Evolutionary conservation across 768 basidiomycete genomes (phyloP).

Genomic region (Chalciporus sphaerocephalus): DNA sequence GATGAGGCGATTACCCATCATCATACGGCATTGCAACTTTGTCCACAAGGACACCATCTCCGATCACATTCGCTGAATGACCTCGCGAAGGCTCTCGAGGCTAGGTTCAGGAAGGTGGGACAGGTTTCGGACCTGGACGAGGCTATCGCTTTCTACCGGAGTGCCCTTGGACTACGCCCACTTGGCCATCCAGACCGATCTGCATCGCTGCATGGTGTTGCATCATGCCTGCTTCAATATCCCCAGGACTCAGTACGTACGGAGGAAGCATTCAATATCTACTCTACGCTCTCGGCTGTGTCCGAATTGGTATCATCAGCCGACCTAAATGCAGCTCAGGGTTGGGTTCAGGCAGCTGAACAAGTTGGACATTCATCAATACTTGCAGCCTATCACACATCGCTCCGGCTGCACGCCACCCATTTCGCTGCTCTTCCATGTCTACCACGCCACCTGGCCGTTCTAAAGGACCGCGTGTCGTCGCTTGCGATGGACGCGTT

Average conservation of each 20-base stretch:
- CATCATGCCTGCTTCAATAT: no score
- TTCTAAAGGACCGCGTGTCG: background rate
- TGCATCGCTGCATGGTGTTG: no score
- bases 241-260: no score
- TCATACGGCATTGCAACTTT: background rate
- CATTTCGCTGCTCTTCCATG: background rate
- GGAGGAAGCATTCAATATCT: background rate
- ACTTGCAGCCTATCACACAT: slow-evolving; percentile 2
- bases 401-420: slow-evolving; percentile 1
- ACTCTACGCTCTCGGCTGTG: background rate
- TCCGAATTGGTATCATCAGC: background rate
- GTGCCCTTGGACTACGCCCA: no score
- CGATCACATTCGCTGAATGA: no score
- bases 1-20: no score
- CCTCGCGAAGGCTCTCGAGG: no score
- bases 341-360: background rate
- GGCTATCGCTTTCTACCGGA: no score
- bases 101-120: no score
- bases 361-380: background rate
- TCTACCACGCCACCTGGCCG: background rate
- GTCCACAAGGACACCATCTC: background rate
- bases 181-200: no score
- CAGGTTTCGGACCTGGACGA: no score
- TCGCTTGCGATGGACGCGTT: slow-evolving; percentile 10
- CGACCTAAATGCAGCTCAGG: background rate